Base-by-base conservation (phyloP, 176 grass and related monocot genomes). In the Oryza glaberrima region DNA sequence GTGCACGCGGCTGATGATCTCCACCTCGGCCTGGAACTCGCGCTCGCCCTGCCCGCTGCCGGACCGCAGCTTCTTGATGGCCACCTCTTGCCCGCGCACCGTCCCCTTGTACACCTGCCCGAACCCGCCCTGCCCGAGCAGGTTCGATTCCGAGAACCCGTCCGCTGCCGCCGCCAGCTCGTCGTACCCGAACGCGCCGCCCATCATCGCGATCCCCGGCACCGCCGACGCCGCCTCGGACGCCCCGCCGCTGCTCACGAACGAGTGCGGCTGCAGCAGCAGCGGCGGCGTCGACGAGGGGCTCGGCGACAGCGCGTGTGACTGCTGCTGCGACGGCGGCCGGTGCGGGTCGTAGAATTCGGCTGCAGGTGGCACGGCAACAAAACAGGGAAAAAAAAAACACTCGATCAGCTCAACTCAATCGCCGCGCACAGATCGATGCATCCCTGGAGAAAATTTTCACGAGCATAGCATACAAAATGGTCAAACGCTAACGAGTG, bases 21-120 rank as follows among this genome's bases (percentile, higher is more conserved):
- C 92, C 34, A 97, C 92, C 83, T 97, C 95, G 16, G 95, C 88
- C 20, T 86, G 90, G 90, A 97, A 97, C 77, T 97, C 95, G 63
- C 86, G 88, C 1, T 97, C 92, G 9, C 95, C 95, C 86, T 97
- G 95, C 38, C 95, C 87, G 58, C 92, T 74, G 4, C 92, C 92
- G 10, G 84, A 30, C 14, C 67, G 91, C 41, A 97, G 75, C 86
- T 91, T 92, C 88, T 97, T 97, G 88, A 97, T 91, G 47, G 95
- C 95, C 72, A 97, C 88, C 80, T 89, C 95, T 41, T 73, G 83
- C 75, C 88, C 92, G 12, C 73, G 79, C 73, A 97, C 73, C 3
- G 76, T 88, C 30, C 95, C 95, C 81, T 65, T 87, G 77, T 94
- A 97, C 46, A 97, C 95, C 43, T 91, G 84, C 11, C 95, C 95